phyloP scores from a whole-genome alignment of 176 grass and related monocot genomes.

The Raddia guianensis region DNA sequence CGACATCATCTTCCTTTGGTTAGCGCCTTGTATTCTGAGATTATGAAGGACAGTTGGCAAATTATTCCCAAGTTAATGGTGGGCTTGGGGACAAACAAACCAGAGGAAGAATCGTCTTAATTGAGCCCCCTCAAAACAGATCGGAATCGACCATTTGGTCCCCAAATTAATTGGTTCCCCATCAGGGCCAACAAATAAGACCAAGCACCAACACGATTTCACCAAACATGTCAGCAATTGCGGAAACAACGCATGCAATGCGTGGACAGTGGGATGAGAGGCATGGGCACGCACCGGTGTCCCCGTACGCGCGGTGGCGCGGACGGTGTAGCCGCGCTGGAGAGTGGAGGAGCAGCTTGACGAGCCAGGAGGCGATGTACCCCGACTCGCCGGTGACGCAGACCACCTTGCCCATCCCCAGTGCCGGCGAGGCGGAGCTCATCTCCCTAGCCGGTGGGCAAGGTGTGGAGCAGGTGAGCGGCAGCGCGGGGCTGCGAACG shows the following conservation, averaged over 20 bases:
- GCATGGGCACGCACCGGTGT: constrained; percentile 14
- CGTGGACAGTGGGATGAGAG: neutral
- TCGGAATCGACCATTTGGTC: neutral
- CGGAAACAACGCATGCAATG: neutral
- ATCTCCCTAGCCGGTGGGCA: no score
- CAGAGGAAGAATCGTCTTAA: neutral
- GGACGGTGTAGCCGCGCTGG: constrained; percentile 59
- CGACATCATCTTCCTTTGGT: neutral
- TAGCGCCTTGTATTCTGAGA: neutral
- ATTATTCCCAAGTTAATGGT: neutral
- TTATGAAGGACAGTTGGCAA: neutral
- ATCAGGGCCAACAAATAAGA: neutral
- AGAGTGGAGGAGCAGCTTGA: constrained; percentile 53
- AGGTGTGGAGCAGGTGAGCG: no score
- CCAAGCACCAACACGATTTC: neutral
- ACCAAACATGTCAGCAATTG: neutral
- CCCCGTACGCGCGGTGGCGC: constrained; percentile 48
- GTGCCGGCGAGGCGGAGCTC: neutral
- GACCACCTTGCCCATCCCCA: constrained; percentile 38
- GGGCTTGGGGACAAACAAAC: neutral
- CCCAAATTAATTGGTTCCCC: neutral
- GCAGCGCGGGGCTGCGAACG: no score
- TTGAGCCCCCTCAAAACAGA: neutral
- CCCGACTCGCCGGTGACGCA: constrained; percentile 60
- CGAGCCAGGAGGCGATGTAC: constrained; percentile 60